phyloP scores from a whole-genome alignment of 225 moss, liverwort and hornwort genomes.

The Sphagnum contortum region DNA sequence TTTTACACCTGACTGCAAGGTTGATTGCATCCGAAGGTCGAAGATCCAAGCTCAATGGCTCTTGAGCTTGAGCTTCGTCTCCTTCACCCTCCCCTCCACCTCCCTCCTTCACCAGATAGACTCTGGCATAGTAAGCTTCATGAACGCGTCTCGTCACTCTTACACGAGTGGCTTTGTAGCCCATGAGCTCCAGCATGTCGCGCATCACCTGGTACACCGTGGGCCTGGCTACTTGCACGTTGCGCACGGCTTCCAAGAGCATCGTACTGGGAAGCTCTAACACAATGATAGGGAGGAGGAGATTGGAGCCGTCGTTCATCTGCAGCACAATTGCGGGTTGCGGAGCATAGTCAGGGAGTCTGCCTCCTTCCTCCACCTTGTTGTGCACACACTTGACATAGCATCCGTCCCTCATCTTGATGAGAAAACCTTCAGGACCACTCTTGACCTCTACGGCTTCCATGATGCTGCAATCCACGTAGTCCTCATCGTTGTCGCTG shows the following conservation, averaged over 20 bases:
- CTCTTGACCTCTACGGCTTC: conserved; percentile 63
- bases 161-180: conserved; percentile 44
- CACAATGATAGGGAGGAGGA: conserved; percentile 46
- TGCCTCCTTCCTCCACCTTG: conserved; percentile 32
- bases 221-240: conserved; percentile 51
- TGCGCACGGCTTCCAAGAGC: conserved; percentile 54
- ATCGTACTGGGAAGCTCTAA: conserved; percentile 50
- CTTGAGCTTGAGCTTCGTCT: conserved; percentile 22
- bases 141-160: conserved; percentile 49
- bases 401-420: conserved; percentile 45
- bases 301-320: conserved; percentile 47
- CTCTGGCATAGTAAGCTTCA: conserved; percentile 46
- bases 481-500: conserved; percentile 47
- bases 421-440: conserved; percentile 41
- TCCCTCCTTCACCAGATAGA: conserved; percentile 17
- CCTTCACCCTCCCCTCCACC: too few species aligned
- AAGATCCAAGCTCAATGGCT: conserved; percentile 41
- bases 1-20: conserved; percentile 42
- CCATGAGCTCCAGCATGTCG: conserved; percentile 54
- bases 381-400: conserved; percentile 44
- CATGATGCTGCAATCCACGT: conserved; percentile 37
- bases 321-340: conserved; percentile 53
- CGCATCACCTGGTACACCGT: conserved; percentile 52
- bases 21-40: conserved; percentile 54
- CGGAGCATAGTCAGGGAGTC: conserved; percentile 43